phyloP scores from a whole-genome alignment of 768 basidiomycete species.

The Paxillus involutus region DNA sequence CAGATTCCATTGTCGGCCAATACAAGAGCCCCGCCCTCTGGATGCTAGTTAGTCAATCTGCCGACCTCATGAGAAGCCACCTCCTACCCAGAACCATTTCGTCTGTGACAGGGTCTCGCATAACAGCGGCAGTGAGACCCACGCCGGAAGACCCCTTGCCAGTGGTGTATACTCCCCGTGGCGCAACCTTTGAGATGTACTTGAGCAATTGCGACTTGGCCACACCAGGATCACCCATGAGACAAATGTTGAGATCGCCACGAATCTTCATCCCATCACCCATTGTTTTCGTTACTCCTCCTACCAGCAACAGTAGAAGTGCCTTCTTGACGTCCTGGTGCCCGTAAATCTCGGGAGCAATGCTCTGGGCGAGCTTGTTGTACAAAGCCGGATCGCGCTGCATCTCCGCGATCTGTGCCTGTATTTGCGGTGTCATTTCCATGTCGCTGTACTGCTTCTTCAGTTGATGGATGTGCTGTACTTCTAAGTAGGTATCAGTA shows the following conservation, averaged over 20 bases:
- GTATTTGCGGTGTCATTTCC: slow-evolving; percentile 87
- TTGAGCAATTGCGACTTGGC: slow-evolving; percentile 97
- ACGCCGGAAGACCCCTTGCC: slow-evolving; percentile 99
- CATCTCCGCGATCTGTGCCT: slow-evolving; percentile 65
- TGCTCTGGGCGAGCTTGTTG: slow-evolving; percentile 84
- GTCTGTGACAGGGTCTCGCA: slow-evolving; percentile 98
- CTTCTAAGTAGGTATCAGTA: slow-evolving; percentile 96
- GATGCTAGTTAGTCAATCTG: slow-evolving; percentile 9
- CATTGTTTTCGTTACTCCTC: slow-evolving; percentile 93
- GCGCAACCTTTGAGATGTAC: slow-evolving; percentile 98
- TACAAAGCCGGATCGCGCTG: slow-evolving; percentile 79
- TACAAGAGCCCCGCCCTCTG: slow-evolving; percentile 99
- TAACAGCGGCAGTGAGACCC: slow-evolving; percentile 97
- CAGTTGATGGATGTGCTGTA: slow-evolving; percentile 85
- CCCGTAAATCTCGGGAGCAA: slow-evolving; percentile 98
- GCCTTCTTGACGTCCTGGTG: slow-evolving; percentile 98
- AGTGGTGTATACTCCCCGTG: slow-evolving; percentile 96
- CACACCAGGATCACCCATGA: slow-evolving; percentile 99
- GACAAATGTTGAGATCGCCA: slow-evolving; percentile 94
- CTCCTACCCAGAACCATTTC: slow-evolving; percentile 96
- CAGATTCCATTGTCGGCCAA: slow-evolving; percentile 99
- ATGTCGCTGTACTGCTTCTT: slow-evolving; percentile 98
- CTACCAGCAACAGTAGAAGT: slow-evolving; percentile 85
- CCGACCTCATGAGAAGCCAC: neutral
- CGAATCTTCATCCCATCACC: slow-evolving; percentile 99